Percentiles rank a stretch among this genome's conserved stretches.
These are phyloP conservation scores for Mortierella sp. DNA, from an alignment of 371 early-diverging fungal species.

Conservation along the genomic window DNA sequence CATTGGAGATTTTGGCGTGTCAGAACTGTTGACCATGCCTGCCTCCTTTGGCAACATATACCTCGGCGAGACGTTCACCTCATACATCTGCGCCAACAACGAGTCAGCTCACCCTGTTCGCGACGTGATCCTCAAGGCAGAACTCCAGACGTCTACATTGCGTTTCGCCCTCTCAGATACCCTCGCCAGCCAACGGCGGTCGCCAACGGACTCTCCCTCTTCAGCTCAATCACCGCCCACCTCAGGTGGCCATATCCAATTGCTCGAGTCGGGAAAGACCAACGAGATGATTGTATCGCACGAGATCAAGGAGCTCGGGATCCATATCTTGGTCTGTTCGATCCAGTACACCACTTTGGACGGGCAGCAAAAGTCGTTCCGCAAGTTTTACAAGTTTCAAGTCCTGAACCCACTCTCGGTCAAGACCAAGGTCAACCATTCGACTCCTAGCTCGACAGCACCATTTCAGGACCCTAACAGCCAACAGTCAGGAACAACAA, in stretches of 20 bases:
- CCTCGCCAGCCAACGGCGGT: conserved; percentile 48
- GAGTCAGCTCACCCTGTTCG: conserved; percentile 75
- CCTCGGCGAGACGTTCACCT: conserved; percentile 93
- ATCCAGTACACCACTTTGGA: conserved; percentile 83
- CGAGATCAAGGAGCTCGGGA: conserved; percentile 95
- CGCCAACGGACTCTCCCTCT: conserved; percentile 12
- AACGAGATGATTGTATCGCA: conserved; percentile 84
- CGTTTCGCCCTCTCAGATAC: conserved; percentile 84
- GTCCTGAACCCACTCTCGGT: conserved; percentile 96
- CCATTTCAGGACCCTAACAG: conserved; percentile 20
- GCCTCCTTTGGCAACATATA: conserved; percentile 91
- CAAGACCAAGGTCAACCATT: conserved; percentile 93
- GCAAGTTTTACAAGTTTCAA: conserved; percentile 95
- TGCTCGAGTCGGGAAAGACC: conserved; percentile 69
- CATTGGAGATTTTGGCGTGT: conserved; percentile 72
- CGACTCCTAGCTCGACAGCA: conserved; percentile 16
- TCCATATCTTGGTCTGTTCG: conserved; percentile 92
- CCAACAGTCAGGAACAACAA: conserved; percentile 27
- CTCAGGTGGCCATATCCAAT: conserved; percentile 36
- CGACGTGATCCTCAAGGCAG: conserved; percentile 83
- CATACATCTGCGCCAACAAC: conserved; percentile 91
- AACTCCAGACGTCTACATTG: conserved; percentile 86
- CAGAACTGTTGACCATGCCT: conserved; percentile 78
- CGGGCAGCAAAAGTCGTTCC: conserved; percentile 79
- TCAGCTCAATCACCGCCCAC: conserved; percentile 14